Base-by-base conservation (phyloP, 2,329 filamentous ascomycete species). In the Coniochaeta ligniaria region DNA sequence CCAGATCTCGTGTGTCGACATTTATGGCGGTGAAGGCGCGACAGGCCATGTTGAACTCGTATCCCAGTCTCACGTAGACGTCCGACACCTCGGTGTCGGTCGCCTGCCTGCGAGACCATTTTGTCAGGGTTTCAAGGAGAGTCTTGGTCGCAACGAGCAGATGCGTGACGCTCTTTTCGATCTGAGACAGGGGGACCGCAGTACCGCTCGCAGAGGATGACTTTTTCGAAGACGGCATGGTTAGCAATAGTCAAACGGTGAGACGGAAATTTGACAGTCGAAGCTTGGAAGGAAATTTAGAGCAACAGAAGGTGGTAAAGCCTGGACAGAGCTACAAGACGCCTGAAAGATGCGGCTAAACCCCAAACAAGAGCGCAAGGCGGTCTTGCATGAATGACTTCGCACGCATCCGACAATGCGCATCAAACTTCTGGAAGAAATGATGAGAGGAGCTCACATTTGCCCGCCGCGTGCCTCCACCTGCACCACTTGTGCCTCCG, bases 1-100 rank as follows among this genome's bases (percentile, higher is more conserved):
- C 95, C 14, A 99, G 82, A 73, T 99, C 95, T 28, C 87, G 85
- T 1, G 93, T 97, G 70, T 99, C 95, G 64, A 99, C 95, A 63
- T 96, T 95, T 70, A 99, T 99, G 61, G 93, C 92, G 69, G 91
- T 92, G 76, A 99, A 99, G 63, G 95, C 94, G 60, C 95, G 89
- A 74, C 94, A 98, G 31, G 95, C 95, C 79, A 99, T 95, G 76
- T 99, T 99, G 82, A 99, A 99, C 76, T 99, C 95, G 76, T 99
- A 99, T 55, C 95, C 95, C 63, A 99, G 80, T 63, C 95, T 89
- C 63, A 99, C 95, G 72, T 99, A 99, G 68, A 99, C 95, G 73
- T 99, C 95, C 14, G 95, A 98, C 62, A 99, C 95, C 73, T 98
- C 91, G 63, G 89, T 90, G 76, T 99, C 95, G 64, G 92, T 93